phyloP scores from a whole-genome alignment of 164 flowering plant species.

The Saururus chinensis region DNA sequence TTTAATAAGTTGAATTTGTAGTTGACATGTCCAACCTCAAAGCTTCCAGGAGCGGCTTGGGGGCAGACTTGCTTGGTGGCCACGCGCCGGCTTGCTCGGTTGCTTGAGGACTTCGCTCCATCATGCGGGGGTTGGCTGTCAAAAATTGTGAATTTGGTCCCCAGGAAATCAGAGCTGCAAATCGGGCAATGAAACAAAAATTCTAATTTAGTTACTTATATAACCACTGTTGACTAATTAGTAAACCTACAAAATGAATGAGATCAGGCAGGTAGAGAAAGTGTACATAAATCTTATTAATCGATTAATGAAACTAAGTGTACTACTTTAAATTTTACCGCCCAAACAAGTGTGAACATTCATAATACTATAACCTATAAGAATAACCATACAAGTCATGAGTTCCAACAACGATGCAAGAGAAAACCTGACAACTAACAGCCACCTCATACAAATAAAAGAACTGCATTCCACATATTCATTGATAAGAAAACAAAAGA shows the following conservation, averaged over 20 bases:
- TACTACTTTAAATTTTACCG: too few relatives aligned
- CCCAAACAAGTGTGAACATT: too few relatives aligned
- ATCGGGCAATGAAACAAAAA: neutral
- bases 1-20: conserved; percentile 84
- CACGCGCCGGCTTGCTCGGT: conserved; percentile 57
- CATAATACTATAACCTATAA: too few relatives aligned
- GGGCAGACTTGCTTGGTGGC: conserved; percentile 85
- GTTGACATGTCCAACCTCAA: conserved; percentile 66
- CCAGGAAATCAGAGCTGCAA: conserved; percentile 87
- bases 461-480: neutral
- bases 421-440: neutral
- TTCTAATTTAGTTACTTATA: too few relatives aligned
- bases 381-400: neutral
- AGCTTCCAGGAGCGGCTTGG: conserved; percentile 70
- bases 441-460: neutral
- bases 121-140: conserved; percentile 75
- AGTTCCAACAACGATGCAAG: neutral
- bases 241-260: too few relatives aligned
- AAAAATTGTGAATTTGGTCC: conserved; percentile 74
- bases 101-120: conserved; percentile 68
- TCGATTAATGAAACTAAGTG: too few relatives aligned
- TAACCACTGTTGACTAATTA: too few relatives aligned
- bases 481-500: too few relatives aligned
- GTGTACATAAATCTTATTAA: too few relatives aligned
- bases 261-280: too few relatives aligned